phyloP scores from a whole-genome alignment of 495 filamentous ascomycete species.

The Penicillium dipodomyicola region DNA sequence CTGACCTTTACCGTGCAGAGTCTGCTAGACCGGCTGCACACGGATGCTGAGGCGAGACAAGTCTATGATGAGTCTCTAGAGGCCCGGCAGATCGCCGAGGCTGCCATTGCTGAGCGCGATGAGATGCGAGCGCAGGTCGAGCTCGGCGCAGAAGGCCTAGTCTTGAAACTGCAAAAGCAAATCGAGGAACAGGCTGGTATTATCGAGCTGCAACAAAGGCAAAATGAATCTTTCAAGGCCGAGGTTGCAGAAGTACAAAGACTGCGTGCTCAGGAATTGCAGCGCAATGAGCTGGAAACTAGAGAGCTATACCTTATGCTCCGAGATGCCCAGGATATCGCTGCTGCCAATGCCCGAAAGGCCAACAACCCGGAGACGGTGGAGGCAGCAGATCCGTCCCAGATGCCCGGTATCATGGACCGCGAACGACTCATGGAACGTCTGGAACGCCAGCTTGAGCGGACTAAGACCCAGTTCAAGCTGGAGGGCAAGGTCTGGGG shows the following conservation, averaged over 20 bases:
- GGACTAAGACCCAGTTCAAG: slow-evolving; percentile 97
- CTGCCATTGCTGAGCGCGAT: slow-evolving; percentile 92
- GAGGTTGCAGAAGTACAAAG: slow-evolving; percentile 86
- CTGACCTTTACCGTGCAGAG: slow-evolving; percentile 97
- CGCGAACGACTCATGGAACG: slow-evolving; percentile 87
- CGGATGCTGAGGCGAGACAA: slow-evolving; percentile 89
- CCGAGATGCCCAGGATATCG: slow-evolving; percentile 93
- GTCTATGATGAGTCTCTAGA: slow-evolving; percentile 87
- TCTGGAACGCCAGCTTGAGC: slow-evolving; percentile 89
- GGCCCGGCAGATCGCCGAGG: slow-evolving; percentile 86
- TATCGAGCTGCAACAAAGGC: slow-evolving; percentile 83
- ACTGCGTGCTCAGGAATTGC: slow-evolving; percentile 84
- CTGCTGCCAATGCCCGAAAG: slow-evolving; percentile 80
- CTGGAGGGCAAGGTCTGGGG: slow-evolving; percentile 94
- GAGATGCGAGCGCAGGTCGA: slow-evolving; percentile 93
- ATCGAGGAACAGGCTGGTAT: slow-evolving; percentile 87
- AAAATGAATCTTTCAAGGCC: slow-evolving; percentile 80
- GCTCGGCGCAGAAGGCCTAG: slow-evolving; percentile 88
- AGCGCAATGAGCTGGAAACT: slow-evolving; percentile 93
- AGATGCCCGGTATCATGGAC: slow-evolving; percentile 90
- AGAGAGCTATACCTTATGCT: slow-evolving; percentile 98
- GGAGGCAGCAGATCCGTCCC: slow-evolving; percentile 62
- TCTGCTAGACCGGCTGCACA: slow-evolving; percentile 90
- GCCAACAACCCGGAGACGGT: slow-evolving; percentile 38
- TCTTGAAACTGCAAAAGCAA: slow-evolving; percentile 89